Evolutionary conservation across 2,329 filamentous ascomycete genomes (phyloP).

Genomic region (Colletotrichum endophyticum): DNA sequence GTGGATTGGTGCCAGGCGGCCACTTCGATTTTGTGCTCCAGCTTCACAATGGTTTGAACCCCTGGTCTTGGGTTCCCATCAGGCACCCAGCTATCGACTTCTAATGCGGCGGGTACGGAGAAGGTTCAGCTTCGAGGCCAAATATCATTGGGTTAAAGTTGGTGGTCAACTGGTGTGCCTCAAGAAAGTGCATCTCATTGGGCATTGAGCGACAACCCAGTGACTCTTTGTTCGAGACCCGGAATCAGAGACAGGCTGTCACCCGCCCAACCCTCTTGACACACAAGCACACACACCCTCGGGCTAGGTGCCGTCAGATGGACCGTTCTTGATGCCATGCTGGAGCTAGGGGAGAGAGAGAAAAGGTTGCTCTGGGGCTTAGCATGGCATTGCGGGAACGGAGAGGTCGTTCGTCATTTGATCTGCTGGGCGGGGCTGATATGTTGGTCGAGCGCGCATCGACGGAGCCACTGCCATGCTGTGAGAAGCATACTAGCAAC

Average conservation of each 20-base stretch:
- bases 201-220: background rate
- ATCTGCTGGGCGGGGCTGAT: background rate
- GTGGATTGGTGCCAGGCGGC: background rate
- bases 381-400: background rate
- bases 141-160: background rate
- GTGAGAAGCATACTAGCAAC: background rate
- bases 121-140: background rate
- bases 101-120: background rate
- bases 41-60: background rate
- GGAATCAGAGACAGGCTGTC: slow-evolving; percentile 18
- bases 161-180: background rate
- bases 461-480: background rate
- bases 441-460: background rate
- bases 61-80: slow-evolving; percentile 12
- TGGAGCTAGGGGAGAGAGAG: background rate
- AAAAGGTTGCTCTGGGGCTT: background rate
- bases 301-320: slow-evolving; percentile 1
- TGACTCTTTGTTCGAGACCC: slow-evolving; percentile 2
- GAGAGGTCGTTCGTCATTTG: background rate
- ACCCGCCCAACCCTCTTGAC: slow-evolving; percentile 13
- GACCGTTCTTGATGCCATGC: background rate
- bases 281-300: background rate
- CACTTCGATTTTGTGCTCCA: background rate
- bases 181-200: background rate
- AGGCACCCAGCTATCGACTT: background rate